These are phyloP conservation scores for Capronia coronata DNA, from an alignment of 2,329 filamentous ascomycete genomes.

Conservation along the genomic window DNA sequence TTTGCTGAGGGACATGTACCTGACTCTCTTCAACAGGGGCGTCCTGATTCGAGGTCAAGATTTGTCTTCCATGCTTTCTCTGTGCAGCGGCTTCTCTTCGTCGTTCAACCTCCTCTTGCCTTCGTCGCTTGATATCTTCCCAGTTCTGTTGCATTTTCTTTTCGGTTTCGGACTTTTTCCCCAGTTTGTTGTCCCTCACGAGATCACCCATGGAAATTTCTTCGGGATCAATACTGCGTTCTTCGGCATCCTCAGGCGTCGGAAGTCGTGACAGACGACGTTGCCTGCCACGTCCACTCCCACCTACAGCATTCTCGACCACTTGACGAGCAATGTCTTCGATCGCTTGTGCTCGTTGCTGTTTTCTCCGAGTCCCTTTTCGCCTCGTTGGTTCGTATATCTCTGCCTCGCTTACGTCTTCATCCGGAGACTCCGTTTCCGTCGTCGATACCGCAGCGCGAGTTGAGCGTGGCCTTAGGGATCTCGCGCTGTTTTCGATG, in stretches of 20 bases:
- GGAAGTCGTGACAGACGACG: conserved; percentile 14
- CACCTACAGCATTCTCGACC: conserved; percentile 12
- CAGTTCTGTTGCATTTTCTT: conserved; percentile 53
- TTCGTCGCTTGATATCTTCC: conserved; percentile 45
- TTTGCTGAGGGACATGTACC: conserved; percentile 42
- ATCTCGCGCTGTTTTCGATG: conserved; percentile 18
- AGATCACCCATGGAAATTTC: conserved; percentile 54
- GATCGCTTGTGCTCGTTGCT: conserved; percentile 5
- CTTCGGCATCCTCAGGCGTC: conserved; percentile 43
- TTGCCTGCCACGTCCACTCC: background rate
- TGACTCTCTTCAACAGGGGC: conserved; percentile 2
- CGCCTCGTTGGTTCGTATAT: background rate
- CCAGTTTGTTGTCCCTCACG: conserved; percentile 48
- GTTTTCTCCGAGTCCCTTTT: conserved; percentile 6
- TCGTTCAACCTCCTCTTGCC: conserved; percentile 34
- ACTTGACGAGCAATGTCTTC: conserved; percentile 15
- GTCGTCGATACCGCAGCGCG: conserved; percentile 2
- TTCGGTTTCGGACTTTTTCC: conserved; percentile 53
- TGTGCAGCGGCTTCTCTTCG: conserved; percentile 31
- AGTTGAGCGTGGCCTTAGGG: conserved; percentile 5
- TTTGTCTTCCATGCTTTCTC: conserved; percentile 19
- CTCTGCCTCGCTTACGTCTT: background rate
- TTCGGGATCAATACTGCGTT: conserved; percentile 48
- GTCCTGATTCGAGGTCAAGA: conserved; percentile 11
- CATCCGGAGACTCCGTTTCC: conserved; percentile 4